Evolutionary conservation across 1,139 yeast species (phyloP).

Genomic region (Magnusiomyces magnusii): DNA sequence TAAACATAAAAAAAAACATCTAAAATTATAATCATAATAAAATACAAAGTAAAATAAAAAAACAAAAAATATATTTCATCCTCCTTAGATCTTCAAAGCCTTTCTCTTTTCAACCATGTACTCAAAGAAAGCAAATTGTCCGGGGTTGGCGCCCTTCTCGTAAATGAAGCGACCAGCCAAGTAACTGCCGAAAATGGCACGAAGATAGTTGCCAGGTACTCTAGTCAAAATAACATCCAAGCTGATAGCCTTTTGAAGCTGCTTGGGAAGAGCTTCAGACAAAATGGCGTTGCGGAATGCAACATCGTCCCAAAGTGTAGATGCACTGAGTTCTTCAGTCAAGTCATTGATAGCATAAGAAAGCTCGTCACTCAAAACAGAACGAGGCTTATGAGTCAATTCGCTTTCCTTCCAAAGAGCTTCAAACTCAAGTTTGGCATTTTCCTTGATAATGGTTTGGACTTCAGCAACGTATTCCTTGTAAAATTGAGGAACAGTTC

Average conservation of each 20-base stretch:
- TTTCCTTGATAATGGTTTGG: conserved; percentile 62
- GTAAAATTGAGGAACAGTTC: conserved; percentile 60
- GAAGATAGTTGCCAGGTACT: conserved; percentile 82
- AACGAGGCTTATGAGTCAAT: conserved; percentile 59
- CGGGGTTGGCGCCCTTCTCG: conserved; percentile 71
- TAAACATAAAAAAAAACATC: too few species aligned
- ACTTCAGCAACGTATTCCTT: conserved; percentile 75
- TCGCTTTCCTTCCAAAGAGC: conserved; percentile 76
- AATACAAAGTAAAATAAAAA: too few species aligned
- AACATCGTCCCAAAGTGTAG: conserved; percentile 81
- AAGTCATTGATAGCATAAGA: conserved; percentile 82
- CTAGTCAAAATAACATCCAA: conserved; percentile 60
- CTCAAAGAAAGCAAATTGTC: conserved; percentile 78
- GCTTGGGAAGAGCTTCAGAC: conserved; percentile 66
- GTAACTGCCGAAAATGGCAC: conserved; percentile 85
- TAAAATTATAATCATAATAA: neutral
- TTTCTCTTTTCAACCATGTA: conserved; percentile 40
- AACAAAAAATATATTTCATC: too few species aligned
- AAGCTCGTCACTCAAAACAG: conserved; percentile 75
- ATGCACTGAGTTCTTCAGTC: conserved; percentile 78
- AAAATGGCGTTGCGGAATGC: conserved; percentile 72
- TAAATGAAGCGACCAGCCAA: conserved; percentile 87
- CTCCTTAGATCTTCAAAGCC: neutral
- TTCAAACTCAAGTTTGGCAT: conserved; percentile 81
- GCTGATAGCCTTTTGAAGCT: conserved; percentile 68